These are phyloP conservation scores for Cystobasidium pallidum DNA, from an alignment of 1,284 basidiomycete genomes.

Conservation along the genomic window DNA sequence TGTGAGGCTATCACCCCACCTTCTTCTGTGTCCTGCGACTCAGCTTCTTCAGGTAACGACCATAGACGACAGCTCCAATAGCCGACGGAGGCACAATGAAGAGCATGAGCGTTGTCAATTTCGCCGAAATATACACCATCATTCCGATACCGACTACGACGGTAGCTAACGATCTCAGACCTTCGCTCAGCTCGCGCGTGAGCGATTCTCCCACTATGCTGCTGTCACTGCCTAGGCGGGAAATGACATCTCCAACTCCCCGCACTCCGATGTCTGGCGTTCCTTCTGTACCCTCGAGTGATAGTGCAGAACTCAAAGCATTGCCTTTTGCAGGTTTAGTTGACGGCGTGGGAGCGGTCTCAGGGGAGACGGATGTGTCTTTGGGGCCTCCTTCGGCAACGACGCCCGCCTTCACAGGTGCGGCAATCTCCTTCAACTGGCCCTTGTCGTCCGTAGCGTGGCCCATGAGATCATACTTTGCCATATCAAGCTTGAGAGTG, in stretches of 20 bases:
- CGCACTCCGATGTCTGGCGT: slow-evolving; percentile 66
- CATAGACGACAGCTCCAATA: slow-evolving; percentile 93
- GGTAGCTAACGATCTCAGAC: slow-evolving; percentile 82
- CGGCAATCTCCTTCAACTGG: slow-evolving; percentile 23
- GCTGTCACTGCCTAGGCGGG: slow-evolving; percentile 86
- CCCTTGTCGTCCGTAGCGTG: slow-evolving; percentile 16
- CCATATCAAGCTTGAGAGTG: slow-evolving; percentile 40
- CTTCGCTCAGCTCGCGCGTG: slow-evolving; percentile 89
- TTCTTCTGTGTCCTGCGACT: slow-evolving; percentile 92
- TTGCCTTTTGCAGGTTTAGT: slow-evolving; percentile 3
- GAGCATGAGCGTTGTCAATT: slow-evolving; percentile 86
- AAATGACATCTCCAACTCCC: slow-evolving; percentile 91
- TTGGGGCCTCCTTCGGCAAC: not conserved
- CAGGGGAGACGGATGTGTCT: not conserved
- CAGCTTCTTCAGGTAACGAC: slow-evolving; percentile 87
- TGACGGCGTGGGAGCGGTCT: not conserved
- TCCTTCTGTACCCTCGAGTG: slow-evolving; percentile 9
- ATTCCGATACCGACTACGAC: slow-evolving; percentile 89
- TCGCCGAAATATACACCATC: slow-evolving; percentile 93
- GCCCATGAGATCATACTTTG: slow-evolving; percentile 41
- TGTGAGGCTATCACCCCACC: slow-evolving; percentile 57
- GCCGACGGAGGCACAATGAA: slow-evolving; percentile 92
- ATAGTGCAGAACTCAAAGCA: slow-evolving; percentile 16
- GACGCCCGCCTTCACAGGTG: slow-evolving; percentile 5
- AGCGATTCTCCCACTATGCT: slow-evolving; percentile 93